Percentiles rank a stretch among this genome's conserved stretches.
Conservation (phyloP, 768 basidiomycete species). For the Boletus fagicola region DNA sequence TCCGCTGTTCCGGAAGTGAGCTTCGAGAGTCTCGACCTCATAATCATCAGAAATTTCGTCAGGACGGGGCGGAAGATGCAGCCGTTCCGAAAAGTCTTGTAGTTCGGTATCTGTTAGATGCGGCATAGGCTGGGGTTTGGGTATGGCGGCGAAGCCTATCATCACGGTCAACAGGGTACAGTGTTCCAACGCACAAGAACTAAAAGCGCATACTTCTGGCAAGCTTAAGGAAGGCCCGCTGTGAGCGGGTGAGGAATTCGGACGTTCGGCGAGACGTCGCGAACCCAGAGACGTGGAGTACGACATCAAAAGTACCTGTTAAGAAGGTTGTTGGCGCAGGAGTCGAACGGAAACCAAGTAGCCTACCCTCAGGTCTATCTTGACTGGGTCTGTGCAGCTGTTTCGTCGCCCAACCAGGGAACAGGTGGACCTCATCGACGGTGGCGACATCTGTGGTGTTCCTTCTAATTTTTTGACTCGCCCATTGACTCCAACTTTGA, state of each 20-base stretch:
- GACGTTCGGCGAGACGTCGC: slow-evolving; percentile 59
- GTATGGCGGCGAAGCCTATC: slow-evolving; percentile 70
- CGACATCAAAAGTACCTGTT: slow-evolving; percentile 62
- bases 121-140: slow-evolving; percentile 47
- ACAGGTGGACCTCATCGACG: slow-evolving; percentile 54
- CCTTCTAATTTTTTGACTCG: slow-evolving; percentile 51
- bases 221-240: slow-evolving; percentile 70
- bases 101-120: slow-evolving; percentile 26
- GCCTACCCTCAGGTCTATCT: slow-evolving; percentile 30
- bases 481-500: slow-evolving; percentile 63
- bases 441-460: slow-evolving; percentile 23
- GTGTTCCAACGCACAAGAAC: neutral
- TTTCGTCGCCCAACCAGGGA: slow-evolving; percentile 80
- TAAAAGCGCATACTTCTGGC: slow-evolving; percentile 59
- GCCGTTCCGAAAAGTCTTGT: slow-evolving; percentile 25
- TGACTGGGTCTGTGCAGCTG: slow-evolving; percentile 36
- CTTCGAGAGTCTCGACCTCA: slow-evolving; percentile 55
- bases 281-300: slow-evolving; percentile 75
- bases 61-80: slow-evolving; percentile 55
- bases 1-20: slow-evolving; percentile 40
- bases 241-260: slow-evolving; percentile 66
- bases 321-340: neutral
- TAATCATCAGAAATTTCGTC: slow-evolving; percentile 59
- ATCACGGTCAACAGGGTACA: slow-evolving; percentile 2
- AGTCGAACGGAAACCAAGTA: neutral